Base-by-base conservation (phyloP, 371 early-diverging fungal species). In the Basidiobolus meristosporus region DNA sequence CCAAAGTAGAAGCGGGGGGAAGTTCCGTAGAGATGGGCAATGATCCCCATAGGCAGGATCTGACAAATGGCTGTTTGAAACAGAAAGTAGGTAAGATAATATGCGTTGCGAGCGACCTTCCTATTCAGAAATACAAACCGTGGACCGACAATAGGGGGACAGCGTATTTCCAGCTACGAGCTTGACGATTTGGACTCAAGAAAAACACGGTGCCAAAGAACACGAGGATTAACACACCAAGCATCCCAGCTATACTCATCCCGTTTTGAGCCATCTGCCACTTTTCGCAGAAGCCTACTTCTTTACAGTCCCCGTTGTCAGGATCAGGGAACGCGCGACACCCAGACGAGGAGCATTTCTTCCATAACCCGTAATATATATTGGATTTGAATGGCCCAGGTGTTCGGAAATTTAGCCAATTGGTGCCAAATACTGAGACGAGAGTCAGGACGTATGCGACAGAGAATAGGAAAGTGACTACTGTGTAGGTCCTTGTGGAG, bases 251-350 rank as follows among this genome's bases (percentile, higher is more conserved):
- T 21, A 39, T 9, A 6, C 45, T 35, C 20, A 40, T 21, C 15
- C 18, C 35, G 20, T 7, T 23, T 4, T 29, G 33, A 19, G 45
- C 42, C 16, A 41, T 26, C 10, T 14, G 39, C 50, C 50, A 50
- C 31, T 23, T 22, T 22, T 35, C 20, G 30, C 50, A 50, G 26
- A 50, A 50, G 7, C 45, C 33, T 35, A 36, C 34, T 36, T 45
- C 50, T 19, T 42, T 30, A 42, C 50, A 50, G 39, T 50, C 50
- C 2, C 43, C 46, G 17, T 38, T 35, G 7, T 38, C 42, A 3
- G 33, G 14, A 18, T 23, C 41, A 16, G 50, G 50, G 36, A 50
- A 50, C 2, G 37, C n/a, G 17, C 42, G 42, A 26, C 50, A 50
- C 15, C 12, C 30, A 17, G n/a, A 18, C 11, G 29, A 12, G 15